phyloP scores from a whole-genome alignment of 345 rosid genomes.

The Murraya koenigii region DNA sequence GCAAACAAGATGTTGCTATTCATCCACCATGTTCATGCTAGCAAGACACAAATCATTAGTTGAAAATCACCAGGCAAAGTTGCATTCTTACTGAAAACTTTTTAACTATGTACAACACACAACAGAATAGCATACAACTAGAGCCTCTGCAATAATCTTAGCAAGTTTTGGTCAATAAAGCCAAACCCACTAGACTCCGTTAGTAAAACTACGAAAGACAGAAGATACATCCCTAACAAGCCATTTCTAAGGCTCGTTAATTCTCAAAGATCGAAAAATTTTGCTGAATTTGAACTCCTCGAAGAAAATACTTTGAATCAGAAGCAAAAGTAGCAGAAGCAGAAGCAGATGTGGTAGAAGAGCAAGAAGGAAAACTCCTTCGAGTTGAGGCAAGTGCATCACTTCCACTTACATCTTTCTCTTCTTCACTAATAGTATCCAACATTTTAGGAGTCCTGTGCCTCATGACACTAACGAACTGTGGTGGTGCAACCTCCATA shows the following conservation, averaged over 20 bases:
- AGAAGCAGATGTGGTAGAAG: constrained; percentile 2
- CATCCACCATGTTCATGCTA: no score
- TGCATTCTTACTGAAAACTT: background rate
- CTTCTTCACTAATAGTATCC: constrained; percentile 87
- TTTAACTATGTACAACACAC: background rate
- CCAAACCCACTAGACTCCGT: background rate
- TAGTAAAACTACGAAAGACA: background rate
- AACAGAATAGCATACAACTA: background rate
- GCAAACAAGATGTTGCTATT: no score
- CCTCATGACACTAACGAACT: constrained; percentile 65
- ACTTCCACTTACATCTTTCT: constrained; percentile 39
- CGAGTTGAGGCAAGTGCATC: constrained; percentile 33
- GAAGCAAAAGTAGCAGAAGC: constrained; percentile 16
- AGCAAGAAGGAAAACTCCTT: constrained; percentile 22
- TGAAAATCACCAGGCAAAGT: background rate
- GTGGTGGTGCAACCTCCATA: constrained; percentile 88
- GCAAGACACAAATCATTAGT: background rate
- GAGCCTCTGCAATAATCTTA: background rate
- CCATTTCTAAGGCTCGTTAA: constrained; percentile 1
- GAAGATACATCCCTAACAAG: no score
- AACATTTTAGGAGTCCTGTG: constrained; percentile 54
- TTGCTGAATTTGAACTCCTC: constrained; percentile 30
- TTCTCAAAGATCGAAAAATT: constrained; percentile 30
- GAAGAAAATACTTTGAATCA: constrained; percentile 27
- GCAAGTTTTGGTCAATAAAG: background rate